These are phyloP conservation scores for Solanum habrochaites DNA, from an alignment of 257 asterid genomes.

Conservation along the genomic window DNA sequence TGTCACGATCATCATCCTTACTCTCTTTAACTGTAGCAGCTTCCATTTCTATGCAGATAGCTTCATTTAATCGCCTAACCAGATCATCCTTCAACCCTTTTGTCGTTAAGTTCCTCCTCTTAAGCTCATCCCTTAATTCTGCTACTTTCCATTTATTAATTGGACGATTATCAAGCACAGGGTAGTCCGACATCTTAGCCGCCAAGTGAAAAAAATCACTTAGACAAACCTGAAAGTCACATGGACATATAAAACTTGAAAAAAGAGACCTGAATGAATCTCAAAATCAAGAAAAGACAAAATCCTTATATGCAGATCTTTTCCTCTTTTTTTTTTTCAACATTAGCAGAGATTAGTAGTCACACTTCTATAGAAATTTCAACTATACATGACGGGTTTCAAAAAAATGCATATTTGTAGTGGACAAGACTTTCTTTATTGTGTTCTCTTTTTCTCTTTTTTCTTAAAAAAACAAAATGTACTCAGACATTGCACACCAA, in stretches of 20 bases:
- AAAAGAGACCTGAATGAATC: background rate
- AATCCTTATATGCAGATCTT: background rate
- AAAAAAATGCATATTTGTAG: background rate
- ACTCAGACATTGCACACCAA: background rate
- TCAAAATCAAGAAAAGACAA: background rate
- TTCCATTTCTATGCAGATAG: conserved; percentile 13
- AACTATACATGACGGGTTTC: background rate
- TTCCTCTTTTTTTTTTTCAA: background rate
- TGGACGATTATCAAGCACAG: conserved; percentile 25
- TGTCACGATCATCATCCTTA: background rate
- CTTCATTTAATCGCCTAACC: conserved; percentile 25
- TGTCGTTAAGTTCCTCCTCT: conserved; percentile 15
- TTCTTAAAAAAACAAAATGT: background rate
- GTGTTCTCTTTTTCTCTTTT: background rate
- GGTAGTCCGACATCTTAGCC: conserved; percentile 9
- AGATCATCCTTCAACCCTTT: conserved; percentile 32
- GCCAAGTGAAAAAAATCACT: background rate
- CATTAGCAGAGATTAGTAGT: background rate
- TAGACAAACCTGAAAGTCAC: background rate
- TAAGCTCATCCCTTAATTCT: conserved; percentile 30
- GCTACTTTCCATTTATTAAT: conserved; percentile 34
- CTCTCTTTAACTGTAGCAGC: background rate
- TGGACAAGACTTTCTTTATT: background rate
- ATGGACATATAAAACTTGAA: background rate
- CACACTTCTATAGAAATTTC: background rate